phyloP scores from a whole-genome alignment of 495 filamentous ascomycete genomes.

The Aspergillus bridgeri region DNA sequence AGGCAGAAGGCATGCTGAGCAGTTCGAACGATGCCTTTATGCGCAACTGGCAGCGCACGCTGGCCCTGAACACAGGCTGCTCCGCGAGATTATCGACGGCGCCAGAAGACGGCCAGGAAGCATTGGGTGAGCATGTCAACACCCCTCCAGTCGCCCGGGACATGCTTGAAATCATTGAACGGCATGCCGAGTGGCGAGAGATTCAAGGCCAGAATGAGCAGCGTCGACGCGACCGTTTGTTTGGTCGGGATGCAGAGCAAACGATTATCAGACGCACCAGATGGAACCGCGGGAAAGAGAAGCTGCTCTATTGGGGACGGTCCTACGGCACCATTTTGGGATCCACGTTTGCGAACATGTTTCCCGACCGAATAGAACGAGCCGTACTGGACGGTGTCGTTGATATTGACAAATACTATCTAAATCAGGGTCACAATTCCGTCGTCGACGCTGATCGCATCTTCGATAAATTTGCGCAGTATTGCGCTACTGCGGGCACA shows the following conservation, averaged over 20 bases:
- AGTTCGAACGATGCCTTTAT: conserved; percentile 30
- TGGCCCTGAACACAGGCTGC: conserved; percentile 40
- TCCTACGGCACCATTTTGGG: conserved; percentile 69
- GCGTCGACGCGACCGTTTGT: conserved; percentile 21
- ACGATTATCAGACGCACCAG: conserved; percentile 24
- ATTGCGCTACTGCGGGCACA: conserved; percentile 45
- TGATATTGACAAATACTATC: conserved; percentile 46
- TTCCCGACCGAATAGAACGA: conserved; percentile 48
- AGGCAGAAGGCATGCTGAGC: conserved; percentile 43
- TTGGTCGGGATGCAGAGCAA: conserved; percentile 30
- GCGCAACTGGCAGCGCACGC: conserved; percentile 48
- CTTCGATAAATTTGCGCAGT: conserved; percentile 43
- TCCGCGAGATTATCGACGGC: conserved; percentile 27
- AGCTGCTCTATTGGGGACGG: conserved; percentile 61
- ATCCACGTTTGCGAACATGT: conserved; percentile 52
- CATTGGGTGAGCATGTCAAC: conserved; percentile 46
- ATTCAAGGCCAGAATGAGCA: conserved; percentile 30
- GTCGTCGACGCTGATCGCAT: conserved; percentile 49
- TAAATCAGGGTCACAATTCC: conserved; percentile 37
- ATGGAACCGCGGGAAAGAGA: conserved; percentile 39
- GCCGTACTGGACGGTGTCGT: conserved; percentile 54
- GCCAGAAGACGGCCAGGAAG: conserved; percentile 20
- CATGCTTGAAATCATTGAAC: conserved; percentile 51
- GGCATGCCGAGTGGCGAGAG: conserved; percentile 44
- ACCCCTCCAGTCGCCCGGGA: conserved; percentile 47